Base-by-base conservation (phyloP, 139 green algal genomes). In the Tetradesmus obliquus region DNA sequence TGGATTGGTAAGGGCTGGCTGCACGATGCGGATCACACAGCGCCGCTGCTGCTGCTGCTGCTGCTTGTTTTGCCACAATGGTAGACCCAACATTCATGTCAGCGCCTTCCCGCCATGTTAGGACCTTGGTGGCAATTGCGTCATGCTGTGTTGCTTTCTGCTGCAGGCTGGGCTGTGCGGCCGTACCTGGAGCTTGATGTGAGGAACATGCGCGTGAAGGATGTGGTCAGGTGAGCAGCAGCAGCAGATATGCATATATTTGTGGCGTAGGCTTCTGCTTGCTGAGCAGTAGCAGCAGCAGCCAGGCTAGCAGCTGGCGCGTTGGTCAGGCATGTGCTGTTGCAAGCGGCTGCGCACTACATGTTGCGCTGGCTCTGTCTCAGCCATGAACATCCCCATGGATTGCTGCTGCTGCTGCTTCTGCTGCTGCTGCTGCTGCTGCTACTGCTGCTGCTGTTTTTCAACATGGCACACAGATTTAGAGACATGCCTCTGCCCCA, bases 181-280 rank as follows among this genome's bases (percentile, higher is more conserved):
- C 74, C 87, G 0, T 69, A 8, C 13, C 45, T 91, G 5, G 87
- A 91, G 87, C 76, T 91, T 3, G 87, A 91, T 71, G 58, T 91
- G 74, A 17, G 87, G 55, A 24, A 79, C n/a, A 91, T 91, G 87
- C 55, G 55, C 5, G 10, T 91, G 55, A 86, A 72, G 54, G 57
- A 86, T 81, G 87, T 84, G 6, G 55, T 86, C 3, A 45, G 72
- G 66, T 76, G 66, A 24, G 45, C 79, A 51, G 22, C 79, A 83
- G 32, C 32, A 45, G 32, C 32, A 45, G 32, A 45, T 45, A 45
- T 45, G 32, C 32, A 45, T 45, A 45, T 45, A 45, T 45, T 45
- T 45, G 32, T 45, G 32, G 32, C 32, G 32, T 45, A 45, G 32
- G 32, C 32, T 7, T 20, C 12, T 20, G 15, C 12, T 82, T 82